These are phyloP conservation scores for Talaromyces albobiverticillius DNA, from an alignment of 2,329 filamentous ascomycete genomes.

Conservation along the genomic window DNA sequence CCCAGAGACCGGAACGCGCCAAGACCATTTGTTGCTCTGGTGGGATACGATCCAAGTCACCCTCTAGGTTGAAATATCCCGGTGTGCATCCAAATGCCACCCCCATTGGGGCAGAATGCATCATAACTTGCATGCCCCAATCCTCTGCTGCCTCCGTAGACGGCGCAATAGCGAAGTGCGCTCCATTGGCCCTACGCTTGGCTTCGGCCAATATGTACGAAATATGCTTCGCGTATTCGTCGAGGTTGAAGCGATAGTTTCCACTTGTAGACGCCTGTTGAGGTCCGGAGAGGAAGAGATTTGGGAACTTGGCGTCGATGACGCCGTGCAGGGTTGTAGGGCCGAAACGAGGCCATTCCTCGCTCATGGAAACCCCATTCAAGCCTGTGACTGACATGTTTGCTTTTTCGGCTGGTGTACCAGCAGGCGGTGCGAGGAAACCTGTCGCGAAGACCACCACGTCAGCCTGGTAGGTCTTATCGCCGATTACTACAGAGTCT, in stretches of 20 bases:
- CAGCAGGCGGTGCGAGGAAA: conserved; percentile 14
- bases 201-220: conserved; percentile 43
- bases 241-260: conserved; percentile 38
- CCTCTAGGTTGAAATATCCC: conserved; percentile 46
- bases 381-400: conserved; percentile 43
- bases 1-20: conserved; percentile 26
- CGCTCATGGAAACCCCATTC: conserved; percentile 43
- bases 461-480: conserved; percentile 9
- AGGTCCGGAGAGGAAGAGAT: conserved; percentile 48
- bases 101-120: conserved; percentile 39
- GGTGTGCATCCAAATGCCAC: conserved; percentile 52
- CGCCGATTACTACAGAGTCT: neutral
- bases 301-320: conserved; percentile 50
- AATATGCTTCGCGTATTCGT: conserved; percentile 39
- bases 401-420: conserved; percentile 30
- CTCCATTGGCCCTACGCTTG: conserved; percentile 17
- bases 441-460: conserved; percentile 16
- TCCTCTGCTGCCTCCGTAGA: conserved; percentile 46
- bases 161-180: conserved; percentile 38
- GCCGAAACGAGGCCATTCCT: conserved; percentile 44
- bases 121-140: conserved; percentile 43
- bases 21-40: conserved; percentile 30
- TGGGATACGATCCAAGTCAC: conserved; percentile 19
- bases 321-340: conserved; percentile 52
- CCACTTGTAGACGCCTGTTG: conserved; percentile 37